Evolutionary conservation across 2,329 filamentous ascomycete genomes (phyloP).

Genomic region (Penicillium oxalicum): DNA sequence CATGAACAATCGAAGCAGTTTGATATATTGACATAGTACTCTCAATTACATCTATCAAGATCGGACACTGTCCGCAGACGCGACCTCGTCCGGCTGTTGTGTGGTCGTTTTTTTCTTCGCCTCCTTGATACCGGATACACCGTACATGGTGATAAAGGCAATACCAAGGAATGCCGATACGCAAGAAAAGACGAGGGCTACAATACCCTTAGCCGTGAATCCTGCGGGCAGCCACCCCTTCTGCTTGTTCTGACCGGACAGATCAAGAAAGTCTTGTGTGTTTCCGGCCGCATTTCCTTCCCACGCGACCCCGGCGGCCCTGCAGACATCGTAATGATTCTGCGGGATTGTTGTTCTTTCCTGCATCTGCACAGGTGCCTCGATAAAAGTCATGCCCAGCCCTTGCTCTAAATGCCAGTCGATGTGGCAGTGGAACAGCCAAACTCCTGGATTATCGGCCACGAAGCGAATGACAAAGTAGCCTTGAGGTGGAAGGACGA

Average conservation of each 20-base stretch:
- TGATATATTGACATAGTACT: background rate
- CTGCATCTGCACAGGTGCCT: constrained; percentile 59
- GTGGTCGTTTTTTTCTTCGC: constrained; percentile 3
- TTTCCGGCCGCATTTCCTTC: constrained; percentile 72
- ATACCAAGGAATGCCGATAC: constrained; percentile 64
- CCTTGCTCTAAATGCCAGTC: constrained; percentile 69
- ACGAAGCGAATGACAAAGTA: constrained; percentile 57
- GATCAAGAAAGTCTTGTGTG: constrained; percentile 56
- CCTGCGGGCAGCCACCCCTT: constrained; percentile 57
- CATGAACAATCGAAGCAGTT: background rate
- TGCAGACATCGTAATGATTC: constrained; percentile 56
- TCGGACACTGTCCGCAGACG: background rate
- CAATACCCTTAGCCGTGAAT: constrained; percentile 64
- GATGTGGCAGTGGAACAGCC: constrained; percentile 75
- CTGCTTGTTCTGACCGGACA: constrained; percentile 55
- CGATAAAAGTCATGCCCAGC: constrained; percentile 59
- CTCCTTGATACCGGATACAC: constrained; percentile 16
- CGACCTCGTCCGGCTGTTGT: background rate
- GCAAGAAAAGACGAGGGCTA: constrained; percentile 68
- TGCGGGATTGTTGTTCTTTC: constrained; percentile 54
- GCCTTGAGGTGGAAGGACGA: constrained; percentile 59
- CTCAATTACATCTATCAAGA: background rate
- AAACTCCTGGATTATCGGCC: constrained; percentile 48
- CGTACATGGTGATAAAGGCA: constrained; percentile 61
- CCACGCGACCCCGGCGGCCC: constrained; percentile 45